phyloP scores from a whole-genome alignment of 371 early-diverging fungal genomes.

The Rozella allomycis region DNA sequence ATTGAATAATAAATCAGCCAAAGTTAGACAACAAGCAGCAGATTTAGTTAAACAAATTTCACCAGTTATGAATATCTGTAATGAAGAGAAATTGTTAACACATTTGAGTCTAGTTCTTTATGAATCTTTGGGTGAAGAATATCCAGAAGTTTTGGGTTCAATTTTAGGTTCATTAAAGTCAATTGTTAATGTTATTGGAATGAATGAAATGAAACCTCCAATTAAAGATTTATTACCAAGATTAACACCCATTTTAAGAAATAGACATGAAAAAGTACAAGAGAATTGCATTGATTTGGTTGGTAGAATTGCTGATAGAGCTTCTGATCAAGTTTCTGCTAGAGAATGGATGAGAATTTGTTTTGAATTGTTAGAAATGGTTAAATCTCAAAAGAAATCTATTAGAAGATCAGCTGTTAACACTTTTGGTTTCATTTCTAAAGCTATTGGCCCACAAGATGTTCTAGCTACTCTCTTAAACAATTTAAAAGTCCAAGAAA shows the following conservation, averaged over 20 bases:
- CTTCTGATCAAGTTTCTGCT: conserved; percentile 88
- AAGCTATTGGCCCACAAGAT: conserved; percentile 97
- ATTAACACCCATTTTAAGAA: conserved; percentile 85
- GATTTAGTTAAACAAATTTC: conserved; percentile 84
- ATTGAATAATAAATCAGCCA: conserved; percentile 83
- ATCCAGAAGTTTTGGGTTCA: conserved; percentile 87
- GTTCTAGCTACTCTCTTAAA: conserved; percentile 86
- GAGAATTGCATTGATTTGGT: conserved; percentile 82
- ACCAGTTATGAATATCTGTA: conserved; percentile 74
- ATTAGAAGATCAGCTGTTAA: conserved; percentile 86
- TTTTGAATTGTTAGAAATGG: conserved; percentile 82
- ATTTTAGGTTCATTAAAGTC: conserved; percentile 73
- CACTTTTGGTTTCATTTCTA: conserved; percentile 94
- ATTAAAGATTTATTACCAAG: conserved; percentile 89
- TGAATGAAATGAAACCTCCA: conserved; percentile 90
- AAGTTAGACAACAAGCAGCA: conserved; percentile 89
- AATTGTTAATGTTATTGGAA: conserved; percentile 89
- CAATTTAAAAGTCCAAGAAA: conserved; percentile 92
- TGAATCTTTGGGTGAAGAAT: conserved; percentile 94
- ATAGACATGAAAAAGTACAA: conserved; percentile 92
- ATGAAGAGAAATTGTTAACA: conserved; percentile 79
- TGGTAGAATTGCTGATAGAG: conserved; percentile 91
- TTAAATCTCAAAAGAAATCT: conserved; percentile 85
- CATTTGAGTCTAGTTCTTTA: conserved; percentile 75
- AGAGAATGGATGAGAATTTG: conserved; percentile 98